Conservation (phyloP, 2,329 filamentous ascomycete genomes). For the Sporothrix curviconia region DNA sequence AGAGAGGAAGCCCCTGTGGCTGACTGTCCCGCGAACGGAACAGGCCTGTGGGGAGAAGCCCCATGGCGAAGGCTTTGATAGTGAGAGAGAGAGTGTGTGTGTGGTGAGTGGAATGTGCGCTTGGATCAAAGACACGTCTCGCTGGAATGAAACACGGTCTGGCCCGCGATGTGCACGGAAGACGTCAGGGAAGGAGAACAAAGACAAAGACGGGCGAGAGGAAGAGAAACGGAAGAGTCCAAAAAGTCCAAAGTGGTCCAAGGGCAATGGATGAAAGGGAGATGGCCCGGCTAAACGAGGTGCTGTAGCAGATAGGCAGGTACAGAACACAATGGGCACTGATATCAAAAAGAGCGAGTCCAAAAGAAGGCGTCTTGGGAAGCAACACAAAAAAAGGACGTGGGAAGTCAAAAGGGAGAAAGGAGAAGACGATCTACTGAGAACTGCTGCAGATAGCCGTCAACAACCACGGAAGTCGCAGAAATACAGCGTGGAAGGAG, state of each 20-base stretch:
- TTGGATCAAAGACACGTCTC: neutral
- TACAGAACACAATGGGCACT: neutral
- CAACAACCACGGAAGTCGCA: neutral
- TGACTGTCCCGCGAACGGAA: conserved; percentile 41
- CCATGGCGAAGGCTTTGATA: conserved; percentile 35
- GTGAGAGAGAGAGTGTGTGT: neutral
- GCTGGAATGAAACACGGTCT: conserved; percentile 9
- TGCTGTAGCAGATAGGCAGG: neutral
- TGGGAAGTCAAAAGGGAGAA: neutral
- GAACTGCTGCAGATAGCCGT: conserved; percentile 2
- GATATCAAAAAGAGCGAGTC: neutral
- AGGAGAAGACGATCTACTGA: neutral
- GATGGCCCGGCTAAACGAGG: neutral
- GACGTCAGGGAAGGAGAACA: neutral
- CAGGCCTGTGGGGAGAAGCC: conserved; percentile 32
- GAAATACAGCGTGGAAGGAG: neutral
- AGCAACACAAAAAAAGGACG: neutral
- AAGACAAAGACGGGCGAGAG: neutral
- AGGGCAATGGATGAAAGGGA: neutral
- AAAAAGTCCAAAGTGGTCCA: neutral
- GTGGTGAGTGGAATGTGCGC: neutral
- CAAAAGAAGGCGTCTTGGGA: neutral
- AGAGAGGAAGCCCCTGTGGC: conserved; percentile 40
- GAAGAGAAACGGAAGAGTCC: neutral
- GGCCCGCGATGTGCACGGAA: conserved; percentile 4